Evolutionary conservation across 148 eudicot species (phyloP).

Genomic region (Camellia granthamiana): DNA sequence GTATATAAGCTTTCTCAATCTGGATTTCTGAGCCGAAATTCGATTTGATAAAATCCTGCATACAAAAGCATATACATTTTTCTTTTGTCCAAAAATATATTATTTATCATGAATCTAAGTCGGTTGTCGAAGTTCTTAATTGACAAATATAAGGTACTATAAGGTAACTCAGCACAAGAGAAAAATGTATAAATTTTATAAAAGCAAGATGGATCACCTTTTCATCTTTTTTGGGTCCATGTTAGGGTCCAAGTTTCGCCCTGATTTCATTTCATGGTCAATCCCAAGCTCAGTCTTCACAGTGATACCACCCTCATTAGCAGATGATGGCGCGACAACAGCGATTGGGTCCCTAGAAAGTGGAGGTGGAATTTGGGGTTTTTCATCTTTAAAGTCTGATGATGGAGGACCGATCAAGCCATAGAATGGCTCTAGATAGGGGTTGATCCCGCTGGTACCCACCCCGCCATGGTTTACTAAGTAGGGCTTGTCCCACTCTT

Average conservation of each 20-base stretch:
- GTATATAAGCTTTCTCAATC: conserved; percentile 15
- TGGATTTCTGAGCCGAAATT: conserved; percentile 26
- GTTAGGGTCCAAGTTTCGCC: conserved; percentile 13
- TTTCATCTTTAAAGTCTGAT: background rate
- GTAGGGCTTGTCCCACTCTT: background rate
- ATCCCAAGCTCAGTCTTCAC: conserved; percentile 16
- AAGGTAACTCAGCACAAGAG: no score
- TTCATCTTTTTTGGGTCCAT: conserved; percentile 13
- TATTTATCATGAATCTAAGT: background rate
- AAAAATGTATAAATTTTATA: background rate
- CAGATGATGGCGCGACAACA: background rate
- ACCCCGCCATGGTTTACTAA: background rate
- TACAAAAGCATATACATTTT: background rate
- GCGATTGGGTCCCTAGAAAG: background rate
- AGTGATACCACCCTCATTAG: background rate
- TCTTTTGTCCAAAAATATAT: no score
- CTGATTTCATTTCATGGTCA: conserved; percentile 18
- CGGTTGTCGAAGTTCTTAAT: background rate
- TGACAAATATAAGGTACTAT: no score
- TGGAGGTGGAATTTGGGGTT: background rate
- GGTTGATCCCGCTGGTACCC: background rate
- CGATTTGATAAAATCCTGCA: conserved; percentile 25
- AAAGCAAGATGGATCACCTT: conserved; percentile 16
- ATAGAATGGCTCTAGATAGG: background rate
- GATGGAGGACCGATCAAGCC: background rate